Evolutionary conservation across 2,329 filamentous ascomycete genomes (phyloP).

Genomic region (Diplodia scrobiculata): DNA sequence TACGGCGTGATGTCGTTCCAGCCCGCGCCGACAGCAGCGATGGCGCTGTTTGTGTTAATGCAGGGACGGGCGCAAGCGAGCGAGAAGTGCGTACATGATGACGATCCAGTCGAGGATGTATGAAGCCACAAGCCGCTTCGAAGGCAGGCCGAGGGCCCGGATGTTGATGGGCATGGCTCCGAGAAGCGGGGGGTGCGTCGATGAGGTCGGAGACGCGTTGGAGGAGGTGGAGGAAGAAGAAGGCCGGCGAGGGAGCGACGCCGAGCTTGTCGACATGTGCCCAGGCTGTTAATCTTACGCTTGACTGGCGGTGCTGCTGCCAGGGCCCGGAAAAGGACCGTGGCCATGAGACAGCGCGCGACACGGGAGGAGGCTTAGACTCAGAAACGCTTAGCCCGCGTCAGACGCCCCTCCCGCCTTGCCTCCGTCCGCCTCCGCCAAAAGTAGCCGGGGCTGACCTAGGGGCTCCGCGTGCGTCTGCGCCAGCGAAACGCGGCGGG

Average conservation of each 20-base stretch:
- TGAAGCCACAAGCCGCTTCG: slow-evolving; percentile 61
- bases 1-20: slow-evolving; percentile 65
- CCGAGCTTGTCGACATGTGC: background rate
- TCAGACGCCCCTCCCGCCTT: background rate
- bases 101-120: slow-evolving; percentile 76
- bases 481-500: background rate
- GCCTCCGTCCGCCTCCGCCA: slow-evolving; percentile 4
- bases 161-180: slow-evolving; percentile 2
- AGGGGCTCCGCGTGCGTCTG: background rate
- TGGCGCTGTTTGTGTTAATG: slow-evolving; percentile 42
- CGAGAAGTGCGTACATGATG: slow-evolving; percentile 54
- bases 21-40: slow-evolving; percentile 61
- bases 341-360: slow-evolving; percentile 21
- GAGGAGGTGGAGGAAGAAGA: background rate
- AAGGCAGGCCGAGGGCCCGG: slow-evolving; percentile 38
- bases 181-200: background rate
- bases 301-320: background rate
- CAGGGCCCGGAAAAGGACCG: slow-evolving; percentile 1
- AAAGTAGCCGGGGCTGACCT: too few species aligned
- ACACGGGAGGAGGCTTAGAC: slow-evolving; percentile 7
- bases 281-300: slow-evolving; percentile 20
- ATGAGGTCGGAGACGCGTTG: background rate
- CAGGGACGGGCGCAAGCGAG: background rate
- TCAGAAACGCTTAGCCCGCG: background rate
- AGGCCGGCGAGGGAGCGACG: slow-evolving; percentile 4